Percentiles rank a stretch among this genome's conserved stretches.
Conservation (phyloP, 441 rosid species). For the Croton laevigatus region DNA sequence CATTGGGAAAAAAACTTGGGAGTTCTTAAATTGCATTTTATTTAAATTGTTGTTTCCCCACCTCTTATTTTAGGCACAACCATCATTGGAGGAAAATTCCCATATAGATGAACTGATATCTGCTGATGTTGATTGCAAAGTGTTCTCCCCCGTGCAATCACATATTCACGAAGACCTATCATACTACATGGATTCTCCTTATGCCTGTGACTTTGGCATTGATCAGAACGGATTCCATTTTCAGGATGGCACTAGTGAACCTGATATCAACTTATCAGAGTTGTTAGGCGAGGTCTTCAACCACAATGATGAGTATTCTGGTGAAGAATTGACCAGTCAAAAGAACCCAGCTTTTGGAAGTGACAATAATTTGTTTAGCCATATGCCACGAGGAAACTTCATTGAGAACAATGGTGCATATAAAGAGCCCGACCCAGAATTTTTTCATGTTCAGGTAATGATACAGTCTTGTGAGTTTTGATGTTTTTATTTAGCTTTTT, state of each 20-base stretch:
- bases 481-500: not conserved
- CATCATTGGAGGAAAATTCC: conserved; percentile 22
- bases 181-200: conserved; percentile 46
- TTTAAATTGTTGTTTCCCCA: conserved; percentile 3
- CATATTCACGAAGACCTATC: conserved; percentile 35
- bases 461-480: conserved; percentile 1
- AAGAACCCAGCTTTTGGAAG: conserved; percentile 30
- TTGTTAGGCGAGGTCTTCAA: conserved; percentile 51
- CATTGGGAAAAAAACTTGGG: not conserved
- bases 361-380: conserved; percentile 30
- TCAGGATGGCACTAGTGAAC: conserved; percentile 51
- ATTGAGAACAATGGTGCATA: conserved; percentile 20
- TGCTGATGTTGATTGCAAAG: conserved; percentile 35
- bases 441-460: conserved; percentile 47
- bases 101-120: conserved; percentile 24
- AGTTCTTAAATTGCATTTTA: not conserved
- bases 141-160: conserved; percentile 41
- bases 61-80: conserved; percentile 35
- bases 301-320: conserved; percentile 40
- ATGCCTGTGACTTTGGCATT: conserved; percentile 61
- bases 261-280: conserved; percentile 48
- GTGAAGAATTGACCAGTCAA: conserved; percentile 40
- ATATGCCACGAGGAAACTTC: conserved; percentile 26
- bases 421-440: conserved; percentile 26
- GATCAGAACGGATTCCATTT: conserved; percentile 37